Percentiles rank a stretch among this genome's conserved stretches.
These are phyloP conservation scores for Pythium folliculosum DNA, from an alignment of 352 stramenopile genomes.

Conservation along the genomic window DNA sequence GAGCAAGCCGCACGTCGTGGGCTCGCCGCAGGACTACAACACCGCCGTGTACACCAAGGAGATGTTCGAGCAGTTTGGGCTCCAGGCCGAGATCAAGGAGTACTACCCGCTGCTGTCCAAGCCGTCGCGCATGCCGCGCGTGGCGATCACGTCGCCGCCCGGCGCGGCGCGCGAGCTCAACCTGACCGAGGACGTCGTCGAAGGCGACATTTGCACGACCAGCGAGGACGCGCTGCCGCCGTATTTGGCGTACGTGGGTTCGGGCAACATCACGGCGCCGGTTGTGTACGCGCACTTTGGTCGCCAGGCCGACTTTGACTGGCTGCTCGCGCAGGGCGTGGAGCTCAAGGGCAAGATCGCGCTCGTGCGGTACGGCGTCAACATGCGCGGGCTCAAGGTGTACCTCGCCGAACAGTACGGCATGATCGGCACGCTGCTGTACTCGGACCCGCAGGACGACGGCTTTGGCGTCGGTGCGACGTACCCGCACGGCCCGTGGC, in stretches of 20 bases:
- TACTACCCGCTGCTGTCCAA: constrained; percentile 42
- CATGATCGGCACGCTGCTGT: constrained; percentile 82
- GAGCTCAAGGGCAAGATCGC: too few species aligned
- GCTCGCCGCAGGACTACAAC: constrained; percentile 51
- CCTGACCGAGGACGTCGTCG: constrained; percentile 54
- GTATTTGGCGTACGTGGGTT: constrained; percentile 82
- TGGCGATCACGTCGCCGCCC: constrained; percentile 49
- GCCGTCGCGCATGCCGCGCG: constrained; percentile 41
- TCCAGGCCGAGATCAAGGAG: constrained; percentile 17
- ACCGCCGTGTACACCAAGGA: constrained; percentile 53
- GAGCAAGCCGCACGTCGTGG: constrained; percentile 42
- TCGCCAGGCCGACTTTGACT: constrained; percentile 74
- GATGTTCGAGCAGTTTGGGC: constrained; percentile 29
- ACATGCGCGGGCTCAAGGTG: constrained; percentile 78
- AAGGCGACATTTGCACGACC: constrained; percentile 68
- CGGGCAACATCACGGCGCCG: constrained; percentile 60
- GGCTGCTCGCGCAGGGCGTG: constrained; percentile 49
- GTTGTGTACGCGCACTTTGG: constrained; percentile 90
- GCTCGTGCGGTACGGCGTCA: constrained; percentile 80
- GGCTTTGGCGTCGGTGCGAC: constrained; percentile 58
- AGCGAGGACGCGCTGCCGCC: too few species aligned
- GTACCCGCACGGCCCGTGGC: constrained; percentile 2
- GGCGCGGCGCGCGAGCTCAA: constrained; percentile 37
- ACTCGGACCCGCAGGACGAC: constrained; percentile 86
- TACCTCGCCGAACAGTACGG: constrained; percentile 78